Base-by-base conservation (phyloP, 106 monocot genomes). In the Agapanthus africanus region DNA sequence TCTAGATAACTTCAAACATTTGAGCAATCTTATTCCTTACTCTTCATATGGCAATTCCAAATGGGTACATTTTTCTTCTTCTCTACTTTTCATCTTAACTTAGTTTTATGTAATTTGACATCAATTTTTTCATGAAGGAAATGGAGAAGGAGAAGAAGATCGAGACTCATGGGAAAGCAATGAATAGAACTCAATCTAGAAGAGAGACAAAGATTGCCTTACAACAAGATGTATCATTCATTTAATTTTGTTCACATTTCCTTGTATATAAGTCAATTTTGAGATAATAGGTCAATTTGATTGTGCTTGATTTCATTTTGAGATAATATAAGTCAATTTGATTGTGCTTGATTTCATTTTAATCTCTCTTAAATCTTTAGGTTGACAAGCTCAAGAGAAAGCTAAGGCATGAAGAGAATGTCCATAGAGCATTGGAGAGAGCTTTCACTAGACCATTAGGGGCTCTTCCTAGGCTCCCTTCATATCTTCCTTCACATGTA, bases 331-430 rank as follows among this genome's bases (percentile, higher is more conserved):
- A 16, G 0, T 50, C 6, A 8, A 6, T 49, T 57, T 44, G 4
- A 6, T n/a, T 42, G 50, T 51, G 10, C 7, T 15, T 42, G 15
- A 42, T 42, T 42, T 42, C 7, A 8, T 15, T 42, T 7, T 42
- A 42, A 15, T 42, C 10, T 42, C n/a, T n/a, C n/a, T n/a, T 42
- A 8, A 42, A 63, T 61, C 70, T 41, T 28, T 63, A 94, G 94
- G 90, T 94, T 64, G 94, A 91, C 54, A 90, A 91, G 85, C 79
- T 94, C 4, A 90, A 75, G 70, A 90, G 80, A 72, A 94, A 88
- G 75, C 87, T 94, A 13, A 65, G 85, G 49, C 80, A 94, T 62
- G 94, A 94, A 75, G 90, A 94, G 74, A 94, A 85, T 71, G 80
- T 94, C 10, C 94, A 91, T 63, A 78, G 94, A 80, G 90, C 87